Base-by-base conservation (phyloP, 768 basidiomycete genomes). In the Lactarius deliciosus region DNA sequence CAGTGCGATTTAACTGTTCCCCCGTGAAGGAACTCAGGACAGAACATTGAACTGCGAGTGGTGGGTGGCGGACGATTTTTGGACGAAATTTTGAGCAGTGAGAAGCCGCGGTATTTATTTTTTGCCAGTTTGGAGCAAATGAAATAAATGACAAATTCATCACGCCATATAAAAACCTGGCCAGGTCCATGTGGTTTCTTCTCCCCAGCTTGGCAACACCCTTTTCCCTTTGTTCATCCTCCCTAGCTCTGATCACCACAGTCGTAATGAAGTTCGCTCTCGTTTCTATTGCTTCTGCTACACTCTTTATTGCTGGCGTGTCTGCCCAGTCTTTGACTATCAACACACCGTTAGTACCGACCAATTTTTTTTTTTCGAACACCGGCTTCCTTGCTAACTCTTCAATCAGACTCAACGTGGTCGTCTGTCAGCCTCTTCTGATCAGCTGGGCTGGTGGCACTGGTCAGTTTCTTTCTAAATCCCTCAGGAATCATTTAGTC, bases 291-390 rank as follows among this genome's bases (percentile, higher is more conserved):
- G 71, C 78, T 60, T 73, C 79, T 65, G 73, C 79, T 68, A 77
- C 77, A 53, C 75, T 85, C 70, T 74, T 82, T 69, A 78, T 77
- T 56, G 74, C 76, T 59, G 75, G 75, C 38, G 85, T 75, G 58
- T 50, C 79, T 30, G 86, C 83, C 20, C 85, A 85, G 72, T 16
- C 50, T 8, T 72, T 86, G 70, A 77, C 70, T 0, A 79, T 92
- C 74, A 87, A 89, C 74, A 93, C 91, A 43, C 91, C 91, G 90
- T 91, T 70, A 73, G 89, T 82, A 22, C 28, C 20, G 3, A 18
- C 61, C 25, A 28, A 28, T 28, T 18, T 16, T 47, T 28, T 47
- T 28, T 32, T 32, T 41, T 45, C 3, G 40, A 58, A 59, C 43
- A 22, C 15, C 20, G 57, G 59, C 71, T 15, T 68, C 68, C 64